Evolutionary conservation across 331 rosid species (phyloP).

Genomic region (Prunus yedoensis): DNA sequence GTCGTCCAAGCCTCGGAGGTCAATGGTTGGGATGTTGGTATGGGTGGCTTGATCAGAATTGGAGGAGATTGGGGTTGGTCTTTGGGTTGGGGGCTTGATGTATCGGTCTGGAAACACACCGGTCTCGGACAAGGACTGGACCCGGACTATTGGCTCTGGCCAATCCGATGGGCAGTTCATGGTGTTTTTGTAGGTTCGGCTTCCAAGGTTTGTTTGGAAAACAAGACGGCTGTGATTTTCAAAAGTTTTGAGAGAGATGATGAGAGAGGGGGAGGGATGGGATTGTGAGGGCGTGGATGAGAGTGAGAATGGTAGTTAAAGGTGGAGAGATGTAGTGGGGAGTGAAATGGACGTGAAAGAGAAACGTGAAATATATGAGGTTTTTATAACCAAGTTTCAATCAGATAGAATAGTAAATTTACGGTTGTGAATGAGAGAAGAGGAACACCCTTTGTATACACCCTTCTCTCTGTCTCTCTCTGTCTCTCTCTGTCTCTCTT

Average conservation of each 20-base stretch:
- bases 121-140: conserved; percentile 50
- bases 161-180: conserved; percentile 40
- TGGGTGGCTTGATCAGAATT: neutral
- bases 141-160: conserved; percentile 62
- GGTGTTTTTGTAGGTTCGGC: neutral
- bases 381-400: neutral
- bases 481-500: too few species aligned
- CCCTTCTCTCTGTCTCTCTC: too few species aligned
- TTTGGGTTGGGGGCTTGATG: conserved; percentile 40
- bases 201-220: conserved; percentile 13
- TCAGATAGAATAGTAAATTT: neutral
- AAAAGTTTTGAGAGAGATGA: neutral
- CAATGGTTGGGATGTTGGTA: conserved; percentile 47
- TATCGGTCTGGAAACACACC: conserved; percentile 40
- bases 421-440: too few species aligned
- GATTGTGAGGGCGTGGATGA: conserved; percentile 5
- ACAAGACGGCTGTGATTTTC: neutral
- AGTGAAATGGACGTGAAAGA: conserved; percentile 37
- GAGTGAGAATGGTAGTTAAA: conserved; percentile 27
- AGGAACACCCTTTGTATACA: too few species aligned
- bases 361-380: conserved; percentile 58
- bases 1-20: conserved; percentile 25
- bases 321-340: conserved; percentile 8
- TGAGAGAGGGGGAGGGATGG: conserved; percentile 9
- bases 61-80: conserved; percentile 15